Percentiles rank a stretch among this genome's conserved stretches.
phyloP scores from a whole-genome alignment of 805 yeast species.

The Ogataea pilisensis region DNA sequence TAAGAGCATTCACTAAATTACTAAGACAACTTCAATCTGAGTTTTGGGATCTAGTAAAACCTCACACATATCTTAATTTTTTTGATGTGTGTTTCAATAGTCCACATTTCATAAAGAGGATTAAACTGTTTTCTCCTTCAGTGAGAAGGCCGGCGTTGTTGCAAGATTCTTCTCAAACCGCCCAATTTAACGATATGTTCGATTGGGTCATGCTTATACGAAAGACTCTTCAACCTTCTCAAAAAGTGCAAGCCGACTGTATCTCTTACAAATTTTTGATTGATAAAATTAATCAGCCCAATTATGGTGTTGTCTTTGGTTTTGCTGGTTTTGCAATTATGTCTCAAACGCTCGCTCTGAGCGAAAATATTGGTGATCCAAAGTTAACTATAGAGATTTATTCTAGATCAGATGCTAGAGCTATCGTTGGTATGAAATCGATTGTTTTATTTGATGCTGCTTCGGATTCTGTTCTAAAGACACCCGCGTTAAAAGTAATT shows the following conservation, averaged over 20 bases:
- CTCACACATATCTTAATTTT: conserved; percentile 49
- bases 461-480: conserved; percentile 6
- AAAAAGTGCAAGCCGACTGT: conserved; percentile 49
- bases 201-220: conserved; percentile 51
- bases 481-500: conserved; percentile 18
- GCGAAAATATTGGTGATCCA: conserved; percentile 17
- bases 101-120: conserved; percentile 39
- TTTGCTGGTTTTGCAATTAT: conserved; percentile 24
- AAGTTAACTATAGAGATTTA: conserved; percentile 35
- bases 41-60: conserved; percentile 56
- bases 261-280: conserved; percentile 47
- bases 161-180: conserved; percentile 12
- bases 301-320: conserved; percentile 23
- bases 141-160: not conserved
- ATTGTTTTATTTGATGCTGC: conserved; percentile 28
- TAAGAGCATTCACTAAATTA: conserved; percentile 47
- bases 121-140: conserved; percentile 24
- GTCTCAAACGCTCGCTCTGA: conserved; percentile 16
- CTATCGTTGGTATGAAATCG: conserved; percentile 42
- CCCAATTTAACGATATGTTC: conserved; percentile 40
- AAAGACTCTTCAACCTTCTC: conserved; percentile 40
- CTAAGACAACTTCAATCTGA: conserved; percentile 38
- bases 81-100: conserved; percentile 58
- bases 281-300: conserved; percentile 24
- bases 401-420: conserved; percentile 44